Base-by-base conservation (phyloP, 495 filamentous ascomycete genomes). In the Neurospora sp. region DNA sequence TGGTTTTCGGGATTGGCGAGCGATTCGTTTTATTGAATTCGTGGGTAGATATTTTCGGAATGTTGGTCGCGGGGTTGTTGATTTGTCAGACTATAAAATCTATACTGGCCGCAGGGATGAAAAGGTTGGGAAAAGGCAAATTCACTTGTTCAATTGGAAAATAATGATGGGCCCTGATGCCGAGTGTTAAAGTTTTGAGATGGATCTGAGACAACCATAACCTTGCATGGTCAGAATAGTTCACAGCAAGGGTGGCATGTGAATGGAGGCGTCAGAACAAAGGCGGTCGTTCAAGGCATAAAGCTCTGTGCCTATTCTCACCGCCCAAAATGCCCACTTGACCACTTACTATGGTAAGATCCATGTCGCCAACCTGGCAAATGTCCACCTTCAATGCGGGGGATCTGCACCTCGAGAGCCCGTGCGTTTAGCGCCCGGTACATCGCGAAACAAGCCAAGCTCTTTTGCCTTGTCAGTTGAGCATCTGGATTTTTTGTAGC, bases 271-370 rank as follows among this genome's bases (percentile, higher is more conserved):
- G 53, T 18, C 53, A 65, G 6, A 73, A 3, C 35, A 59, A 72
- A 65, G 70, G 74, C 74, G 69, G 69, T 69, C 27, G 12, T 20
- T n/a, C 11, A 14, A 27, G 72, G 74, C 72, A 75, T 16, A 35
- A 73, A 39, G 5, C 18, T 35, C 69, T 71, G 4, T 69, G 69
- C 69, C 74, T 8, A 7, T 9, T 14, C 9, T 31, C 38, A 59
- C 70, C 71, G 71, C 53, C 71, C 68, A 27, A 0, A 35, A 27
- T 20, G 35, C 35, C 35, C 18, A 44, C 16, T 69, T 11, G n/a
- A 20, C 68, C 68, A 69, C n/a, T 39, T 69, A 37, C 35, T 37
- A 37, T 35, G 35, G 35, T 35, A 11, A 37, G n/a, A 42, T 69
- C 68, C 68, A 69, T 40, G 71, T 70, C 71, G 71, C 65, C 20